phyloP scores from a whole-genome alignment of 1,139 yeast genomes.

The Saccharomyces hybrid region DNA sequence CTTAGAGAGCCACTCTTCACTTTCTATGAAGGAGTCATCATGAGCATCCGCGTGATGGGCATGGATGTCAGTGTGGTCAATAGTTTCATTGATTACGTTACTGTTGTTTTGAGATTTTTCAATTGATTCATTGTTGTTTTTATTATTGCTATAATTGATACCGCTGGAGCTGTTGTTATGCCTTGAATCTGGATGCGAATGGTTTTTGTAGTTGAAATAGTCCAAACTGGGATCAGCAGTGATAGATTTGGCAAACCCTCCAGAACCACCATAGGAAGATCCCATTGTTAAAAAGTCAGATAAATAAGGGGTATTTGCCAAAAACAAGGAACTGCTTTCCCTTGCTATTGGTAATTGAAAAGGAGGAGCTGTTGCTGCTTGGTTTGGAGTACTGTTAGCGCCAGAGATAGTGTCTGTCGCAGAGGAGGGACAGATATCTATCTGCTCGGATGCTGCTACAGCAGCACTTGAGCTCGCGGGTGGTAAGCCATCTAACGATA shows the following conservation, averaged over 20 bases:
- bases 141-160: not conserved
- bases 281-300: slow-evolving; percentile 30
- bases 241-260: slow-evolving; percentile 20
- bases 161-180: not conserved
- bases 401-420: not conserved
- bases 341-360: slow-evolving; percentile 8
- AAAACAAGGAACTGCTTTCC: not conserved
- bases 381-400: not conserved
- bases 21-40: not conserved
- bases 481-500: not conserved
- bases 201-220: slow-evolving; percentile 17
- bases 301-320: slow-evolving; percentile 4
- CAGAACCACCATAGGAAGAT: slow-evolving; percentile 27
- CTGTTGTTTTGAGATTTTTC: not conserved
- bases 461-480: not conserved
- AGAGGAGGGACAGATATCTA: slow-evolving; percentile 3
- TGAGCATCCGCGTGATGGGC: not conserved
- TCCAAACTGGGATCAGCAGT: slow-evolving; percentile 19
- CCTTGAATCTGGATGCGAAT: not conserved
- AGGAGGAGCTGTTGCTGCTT: slow-evolving; percentile 2
- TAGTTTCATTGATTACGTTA: not conserved
- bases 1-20: slow-evolving; percentile 61
- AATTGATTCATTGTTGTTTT: not conserved
- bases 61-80: not conserved
- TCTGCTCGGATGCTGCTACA: not conserved